phyloP scores from a whole-genome alignment of 805 yeast species.

The Lipomyces sp. region DNA sequence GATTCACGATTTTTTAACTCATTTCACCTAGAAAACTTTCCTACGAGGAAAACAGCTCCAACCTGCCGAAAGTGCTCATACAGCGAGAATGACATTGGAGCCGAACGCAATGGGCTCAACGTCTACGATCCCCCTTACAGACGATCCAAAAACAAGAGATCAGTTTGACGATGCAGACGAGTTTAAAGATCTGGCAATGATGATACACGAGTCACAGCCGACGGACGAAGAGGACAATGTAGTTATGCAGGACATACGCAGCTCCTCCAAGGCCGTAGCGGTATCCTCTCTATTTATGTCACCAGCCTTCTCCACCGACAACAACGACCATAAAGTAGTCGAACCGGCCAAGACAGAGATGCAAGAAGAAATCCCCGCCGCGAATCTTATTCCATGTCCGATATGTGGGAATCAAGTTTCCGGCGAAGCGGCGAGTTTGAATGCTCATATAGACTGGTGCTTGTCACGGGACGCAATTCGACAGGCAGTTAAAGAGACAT shows the following conservation, averaged over 20 bases:
- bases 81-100: no score
- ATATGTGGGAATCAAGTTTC: constrained; percentile 24
- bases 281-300: neutral
- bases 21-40: neutral
- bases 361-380: no score
- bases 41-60: neutral
- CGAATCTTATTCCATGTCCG: constrained; percentile 24
- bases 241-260: neutral
- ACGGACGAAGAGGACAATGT: neutral
- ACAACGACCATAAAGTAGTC: no score
- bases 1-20: no score
- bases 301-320: neutral
- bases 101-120: no score
- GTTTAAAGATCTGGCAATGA: neutral
- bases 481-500: constrained; percentile 26
- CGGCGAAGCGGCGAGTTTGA: constrained; percentile 14
- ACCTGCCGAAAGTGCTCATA: no score
- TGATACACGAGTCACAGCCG: constrained; percentile 11
- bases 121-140: no score
- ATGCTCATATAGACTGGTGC: constrained; percentile 32
- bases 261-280: neutral
- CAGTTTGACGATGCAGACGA: constrained; percentile 3
- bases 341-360: no score
- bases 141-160: no score
- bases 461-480: constrained; percentile 28